Conservation (phyloP, 1,284 basidiomycete genomes). For the Moesziomyces sp. region DNA sequence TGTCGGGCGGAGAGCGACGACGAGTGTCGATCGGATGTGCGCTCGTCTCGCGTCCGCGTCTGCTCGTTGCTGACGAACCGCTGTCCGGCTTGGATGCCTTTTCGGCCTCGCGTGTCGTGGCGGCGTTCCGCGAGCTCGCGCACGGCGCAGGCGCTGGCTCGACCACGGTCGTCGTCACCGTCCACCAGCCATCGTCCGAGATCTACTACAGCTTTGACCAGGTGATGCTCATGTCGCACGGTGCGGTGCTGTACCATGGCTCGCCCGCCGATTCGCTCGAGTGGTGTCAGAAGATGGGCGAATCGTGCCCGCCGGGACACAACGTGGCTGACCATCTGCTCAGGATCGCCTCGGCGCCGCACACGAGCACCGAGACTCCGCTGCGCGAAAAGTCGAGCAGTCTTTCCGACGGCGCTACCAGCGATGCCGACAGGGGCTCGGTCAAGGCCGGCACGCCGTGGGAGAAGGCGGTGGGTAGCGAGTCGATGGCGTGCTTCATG, state of each 20-base stretch:
- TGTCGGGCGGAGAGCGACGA: constrained; percentile 57
- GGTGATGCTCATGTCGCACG: constrained; percentile 50
- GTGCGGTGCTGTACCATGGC: constrained; percentile 49
- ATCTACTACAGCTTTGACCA: constrained; percentile 55
- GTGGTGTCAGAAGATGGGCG: constrained; percentile 50
- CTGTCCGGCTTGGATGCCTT: constrained; percentile 55
- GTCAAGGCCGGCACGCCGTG: constrained; percentile 26
- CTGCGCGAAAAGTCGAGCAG: constrained; percentile 23
- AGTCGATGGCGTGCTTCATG: constrained; percentile 47
- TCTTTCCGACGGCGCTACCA: constrained; percentile 7
- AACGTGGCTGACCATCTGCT: constrained; percentile 59
- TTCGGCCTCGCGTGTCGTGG: constrained; percentile 50
- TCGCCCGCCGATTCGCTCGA: constrained; percentile 41
- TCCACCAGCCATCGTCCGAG: constrained; percentile 58
- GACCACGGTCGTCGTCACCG: constrained; percentile 55
- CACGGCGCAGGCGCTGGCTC: constrained; percentile 20
- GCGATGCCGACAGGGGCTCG: neutral
- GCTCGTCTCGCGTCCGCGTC: constrained; percentile 48
- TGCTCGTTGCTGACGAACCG: constrained; percentile 56
- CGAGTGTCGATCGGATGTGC: constrained; percentile 55
- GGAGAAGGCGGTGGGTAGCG: constrained; percentile 15
- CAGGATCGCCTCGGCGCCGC: constrained; percentile 38
- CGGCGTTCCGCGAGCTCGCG: constrained; percentile 46
- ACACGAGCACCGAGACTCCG: constrained; percentile 6
- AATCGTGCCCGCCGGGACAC: constrained; percentile 47